Percentiles rank a stretch among this genome's conserved stretches.
Conservation (phyloP, 2,329 filamentous ascomycete species). For the Byssochlamys sp. region DNA sequence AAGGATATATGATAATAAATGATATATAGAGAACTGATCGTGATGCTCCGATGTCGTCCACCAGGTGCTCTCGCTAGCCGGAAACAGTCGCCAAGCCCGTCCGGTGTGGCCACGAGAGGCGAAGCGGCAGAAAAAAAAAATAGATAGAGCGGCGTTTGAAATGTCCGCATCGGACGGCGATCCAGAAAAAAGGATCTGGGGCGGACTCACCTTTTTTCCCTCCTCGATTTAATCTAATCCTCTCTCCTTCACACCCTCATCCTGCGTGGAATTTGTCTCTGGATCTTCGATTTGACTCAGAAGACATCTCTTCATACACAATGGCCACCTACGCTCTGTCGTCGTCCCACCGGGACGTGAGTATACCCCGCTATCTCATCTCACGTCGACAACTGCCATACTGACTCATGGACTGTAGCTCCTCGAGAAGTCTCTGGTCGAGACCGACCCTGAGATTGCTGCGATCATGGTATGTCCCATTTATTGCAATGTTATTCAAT, state of each 20-base stretch:
- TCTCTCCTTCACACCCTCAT: conserved; percentile 3
- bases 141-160: background rate
- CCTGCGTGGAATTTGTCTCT: background rate
- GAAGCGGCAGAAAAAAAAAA: background rate
- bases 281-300: conserved; percentile 1
- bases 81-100: background rate
- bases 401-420: conserved; percentile 51
- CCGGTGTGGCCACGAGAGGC: background rate
- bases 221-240: conserved; percentile 1
- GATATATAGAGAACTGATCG: background rate
- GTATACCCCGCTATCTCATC: conserved; percentile 17
- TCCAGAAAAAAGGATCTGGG: background rate
- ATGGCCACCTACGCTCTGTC: conserved; percentile 54
- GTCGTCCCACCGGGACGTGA: conserved; percentile 56
- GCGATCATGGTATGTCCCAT: conserved; percentile 73
- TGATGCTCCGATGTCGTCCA: background rate
- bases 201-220: background rate
- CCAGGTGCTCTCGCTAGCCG: background rate
- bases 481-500: background rate
- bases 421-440: conserved; percentile 88
- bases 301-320: conserved; percentile 16
- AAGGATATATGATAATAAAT: background rate
- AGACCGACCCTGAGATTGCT: conserved; percentile 87
- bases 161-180: background rate
- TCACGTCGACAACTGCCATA: conserved; percentile 11